Conservation (phyloP, 805 yeast genomes). For the Saturnispora hagleri region DNA sequence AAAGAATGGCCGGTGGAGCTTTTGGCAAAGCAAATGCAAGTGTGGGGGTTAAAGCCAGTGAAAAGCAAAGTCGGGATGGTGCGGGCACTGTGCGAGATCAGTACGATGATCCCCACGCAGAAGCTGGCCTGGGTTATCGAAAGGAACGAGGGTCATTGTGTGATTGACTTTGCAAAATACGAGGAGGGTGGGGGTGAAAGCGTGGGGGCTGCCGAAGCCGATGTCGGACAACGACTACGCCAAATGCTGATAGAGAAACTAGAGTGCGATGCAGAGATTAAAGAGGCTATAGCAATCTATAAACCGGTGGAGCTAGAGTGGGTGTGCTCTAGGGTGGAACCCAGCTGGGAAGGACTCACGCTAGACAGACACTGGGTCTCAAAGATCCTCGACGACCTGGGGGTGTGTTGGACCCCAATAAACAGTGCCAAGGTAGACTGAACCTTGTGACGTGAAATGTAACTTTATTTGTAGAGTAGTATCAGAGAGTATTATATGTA, state of each 20-base stretch:
- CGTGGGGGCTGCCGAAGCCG: constrained; percentile 2
- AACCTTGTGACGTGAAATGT: neutral
- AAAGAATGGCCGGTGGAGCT: constrained; percentile 5
- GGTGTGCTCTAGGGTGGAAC: constrained; percentile 12
- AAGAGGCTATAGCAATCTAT: constrained; percentile 16
- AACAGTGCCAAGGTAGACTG: neutral
- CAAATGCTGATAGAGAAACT: constrained; percentile 15
- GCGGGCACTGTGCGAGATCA: constrained; percentile 16
- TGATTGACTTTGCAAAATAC: constrained; percentile 3
- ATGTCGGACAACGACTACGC: constrained; percentile 9
- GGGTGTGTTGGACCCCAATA: constrained; percentile 20
- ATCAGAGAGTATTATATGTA: too few relatives aligned
- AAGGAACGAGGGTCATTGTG: neutral
- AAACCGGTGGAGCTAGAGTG: constrained; percentile 20
- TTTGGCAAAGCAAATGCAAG: constrained; percentile 20
- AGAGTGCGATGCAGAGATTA: constrained; percentile 12
- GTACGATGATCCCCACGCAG: neutral
- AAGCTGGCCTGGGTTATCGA: constrained; percentile 7
- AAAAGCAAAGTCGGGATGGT: constrained; percentile 8
- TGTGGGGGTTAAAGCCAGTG: constrained; percentile 33
- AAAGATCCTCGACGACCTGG: constrained; percentile 23
- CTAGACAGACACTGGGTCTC: constrained; percentile 16
- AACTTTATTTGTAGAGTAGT: too few relatives aligned
- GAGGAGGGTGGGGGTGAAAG: neutral
- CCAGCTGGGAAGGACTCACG: constrained; percentile 12